Conservation (phyloP, 2,329 filamentous ascomycete genomes). For the Metarhizium humberi region DNA sequence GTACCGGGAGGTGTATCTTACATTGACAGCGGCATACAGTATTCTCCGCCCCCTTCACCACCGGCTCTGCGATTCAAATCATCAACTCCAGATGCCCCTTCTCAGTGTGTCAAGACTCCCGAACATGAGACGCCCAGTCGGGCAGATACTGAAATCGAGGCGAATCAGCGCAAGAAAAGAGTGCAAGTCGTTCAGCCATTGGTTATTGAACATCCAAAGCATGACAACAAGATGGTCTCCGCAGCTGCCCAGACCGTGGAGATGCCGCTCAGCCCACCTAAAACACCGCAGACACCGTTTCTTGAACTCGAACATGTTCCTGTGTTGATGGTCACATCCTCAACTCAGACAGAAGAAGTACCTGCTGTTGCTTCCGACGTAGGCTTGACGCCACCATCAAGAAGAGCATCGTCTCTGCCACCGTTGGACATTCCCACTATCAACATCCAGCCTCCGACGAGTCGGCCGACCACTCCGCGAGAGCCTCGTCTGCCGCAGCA, state of each 20-base stretch:
- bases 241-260: conserved; percentile 17
- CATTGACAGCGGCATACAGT: conserved; percentile 71
- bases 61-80: conserved; percentile 31
- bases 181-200: conserved; percentile 45
- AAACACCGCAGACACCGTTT: conserved; percentile 48
- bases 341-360: conserved; percentile 49
- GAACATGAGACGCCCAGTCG: conserved; percentile 34
- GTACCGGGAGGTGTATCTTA: conserved; percentile 41
- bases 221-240: conserved; percentile 50
- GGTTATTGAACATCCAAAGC: conserved; percentile 34
- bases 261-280: conserved; percentile 49
- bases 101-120: conserved; percentile 26
- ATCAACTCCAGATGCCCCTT: conserved; percentile 28
- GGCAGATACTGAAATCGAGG: conserved; percentile 53
- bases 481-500: conserved; percentile 70
- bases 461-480: conserved; percentile 69
- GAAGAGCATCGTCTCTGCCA: conserved; percentile 23
- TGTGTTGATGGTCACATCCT: conserved; percentile 39
- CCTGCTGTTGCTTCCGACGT: conserved; percentile 7
- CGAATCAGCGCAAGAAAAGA: conserved; percentile 65
- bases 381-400: conserved; percentile 7
- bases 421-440: conserved; percentile 68
- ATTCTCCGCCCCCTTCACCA: conserved; percentile 73
- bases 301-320: conserved; percentile 27
- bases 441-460: conserved; percentile 80